phyloP scores from a whole-genome alignment of 139 green algal genomes.

The Tetradesmus obliquus region DNA sequence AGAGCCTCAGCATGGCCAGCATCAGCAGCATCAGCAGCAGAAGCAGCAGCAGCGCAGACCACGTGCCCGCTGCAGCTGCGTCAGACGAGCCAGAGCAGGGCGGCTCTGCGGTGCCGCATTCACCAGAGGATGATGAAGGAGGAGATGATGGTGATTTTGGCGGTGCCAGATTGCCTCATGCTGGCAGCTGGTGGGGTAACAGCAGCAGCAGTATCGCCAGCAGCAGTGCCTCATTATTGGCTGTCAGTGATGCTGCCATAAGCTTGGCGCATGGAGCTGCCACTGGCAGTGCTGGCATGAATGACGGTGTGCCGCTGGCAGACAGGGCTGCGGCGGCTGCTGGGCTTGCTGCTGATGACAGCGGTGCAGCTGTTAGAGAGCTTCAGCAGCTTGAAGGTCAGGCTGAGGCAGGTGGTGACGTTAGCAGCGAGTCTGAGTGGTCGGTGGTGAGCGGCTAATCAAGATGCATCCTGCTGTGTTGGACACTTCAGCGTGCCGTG shows the following conservation, averaged over 20 bases:
- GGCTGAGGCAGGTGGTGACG: not conserved
- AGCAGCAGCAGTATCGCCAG: not conserved
- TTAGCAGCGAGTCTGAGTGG: not conserved
- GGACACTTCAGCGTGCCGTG: too few relatives aligned
- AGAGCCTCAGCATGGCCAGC: not conserved
- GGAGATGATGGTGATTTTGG: too few relatives aligned
- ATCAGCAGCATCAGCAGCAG: not conserved
- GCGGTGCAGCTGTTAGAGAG: not conserved
- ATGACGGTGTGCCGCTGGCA: not conserved
- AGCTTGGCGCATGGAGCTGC: not conserved
- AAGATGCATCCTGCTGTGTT: too few relatives aligned
- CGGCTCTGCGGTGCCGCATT: too few relatives aligned
- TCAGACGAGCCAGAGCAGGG: not conserved
- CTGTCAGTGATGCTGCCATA: not conserved
- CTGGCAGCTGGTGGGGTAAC: not conserved
- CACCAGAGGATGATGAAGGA: not conserved
- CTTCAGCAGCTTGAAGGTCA: not conserved
- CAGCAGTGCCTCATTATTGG: not conserved
- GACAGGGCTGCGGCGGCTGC: not conserved
- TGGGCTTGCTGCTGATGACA: not conserved
- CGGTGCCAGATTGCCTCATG: not conserved
- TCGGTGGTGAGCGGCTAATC: slow-evolving; percentile 13
- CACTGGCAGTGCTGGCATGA: not conserved
- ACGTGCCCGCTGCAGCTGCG: not conserved
- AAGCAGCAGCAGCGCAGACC: not conserved